A percentile compares a stretch with the other conserved stretches of the same genome.
Conservation (phyloP, 495 filamentous ascomycete species). For the Aspergillus leporis region DNA sequence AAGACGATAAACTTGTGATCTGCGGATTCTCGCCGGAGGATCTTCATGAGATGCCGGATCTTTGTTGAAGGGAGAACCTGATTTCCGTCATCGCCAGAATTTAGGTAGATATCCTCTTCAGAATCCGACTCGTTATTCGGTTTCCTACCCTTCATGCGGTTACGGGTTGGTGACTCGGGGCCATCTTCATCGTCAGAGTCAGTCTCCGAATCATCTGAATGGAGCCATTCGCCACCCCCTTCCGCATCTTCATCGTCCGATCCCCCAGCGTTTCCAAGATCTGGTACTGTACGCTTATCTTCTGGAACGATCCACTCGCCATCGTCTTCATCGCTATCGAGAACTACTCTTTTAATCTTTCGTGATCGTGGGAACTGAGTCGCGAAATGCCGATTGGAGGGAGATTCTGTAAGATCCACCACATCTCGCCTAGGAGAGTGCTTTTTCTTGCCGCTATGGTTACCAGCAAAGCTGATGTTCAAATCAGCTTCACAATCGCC, state of each 20-base stretch:
- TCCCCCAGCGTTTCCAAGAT: constrained; percentile 76
- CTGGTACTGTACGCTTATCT: constrained; percentile 52
- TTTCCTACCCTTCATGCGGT: constrained; percentile 6
- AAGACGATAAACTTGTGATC: constrained; percentile 96
- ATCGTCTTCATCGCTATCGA: constrained; percentile 68
- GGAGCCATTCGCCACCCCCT: constrained; percentile 77
- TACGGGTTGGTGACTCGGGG: constrained; percentile 35
- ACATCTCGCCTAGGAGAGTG: constrained; percentile 34
- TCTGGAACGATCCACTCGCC: constrained; percentile 76
- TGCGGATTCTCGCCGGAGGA: constrained; percentile 75
- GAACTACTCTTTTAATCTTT: constrained; percentile 53
- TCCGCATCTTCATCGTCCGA: constrained; percentile 83
- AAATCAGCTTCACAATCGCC: constrained; percentile 72
- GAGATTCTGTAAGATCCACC: constrained; percentile 22
- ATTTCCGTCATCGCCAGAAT: constrained; percentile 46
- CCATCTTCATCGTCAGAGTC: constrained; percentile 54
- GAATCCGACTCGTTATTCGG: constrained; percentile 23
- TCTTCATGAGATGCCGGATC: constrained; percentile 77
- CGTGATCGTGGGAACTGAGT: constrained; percentile 39
- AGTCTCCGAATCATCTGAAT: constrained; percentile 61
- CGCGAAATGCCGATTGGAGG: constrained; percentile 21
- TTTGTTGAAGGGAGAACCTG: constrained; percentile 78
- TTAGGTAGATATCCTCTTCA: constrained; percentile 43
- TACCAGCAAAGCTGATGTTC: constrained; percentile 35
- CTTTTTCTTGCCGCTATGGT: constrained; percentile 41